Evolutionary conservation across 228 moss, liverwort and hornwort species (phyloP), one percentile per base, ranked within the genome.

Genomic region (Sphagnum fallax): DNA sequence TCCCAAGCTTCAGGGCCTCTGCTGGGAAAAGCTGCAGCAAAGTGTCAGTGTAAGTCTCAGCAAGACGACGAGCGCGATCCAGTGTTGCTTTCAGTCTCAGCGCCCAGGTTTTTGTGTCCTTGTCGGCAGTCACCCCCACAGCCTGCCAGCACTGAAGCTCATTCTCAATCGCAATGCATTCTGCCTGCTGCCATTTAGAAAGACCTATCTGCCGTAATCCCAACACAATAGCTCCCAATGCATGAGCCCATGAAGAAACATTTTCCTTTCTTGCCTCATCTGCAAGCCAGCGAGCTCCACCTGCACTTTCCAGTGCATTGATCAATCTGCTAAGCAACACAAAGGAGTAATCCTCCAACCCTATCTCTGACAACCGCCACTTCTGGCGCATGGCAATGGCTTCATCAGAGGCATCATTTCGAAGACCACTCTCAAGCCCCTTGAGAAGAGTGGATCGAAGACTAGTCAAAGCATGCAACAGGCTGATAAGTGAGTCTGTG

Each of bases 351-450:
- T 94, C 98, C 73, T 98, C 98, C 68, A 98, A 81, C 59, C 92
- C 98, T 60, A 98, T 85, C 75, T 98, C 94, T 51, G 89, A 98
- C 6, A 98, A 78, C 52, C 98, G 94, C 94, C 93, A 98, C 86
- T 94, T 98, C 66, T 98, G 94, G 16, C 98, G 88, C 94, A 92
- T 92, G 67, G 98, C 98, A 67, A 98, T 90, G 49, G 90, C 79
- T 49, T 78, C 86, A 65, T 98, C 98, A 15, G 94, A 72, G 50
- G 94, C 92, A 83, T 98, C 98, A 67, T 92, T 92, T 12, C 84
- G 83, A 60, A 92, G 81, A 6, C 88, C 94, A 72, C 92, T 88
- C 77, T 87, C 89, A 61, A 98, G 81, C 64, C 90, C 94, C 79
- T 88, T 70, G 58, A 84, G 60, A 47, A 98, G 87, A 5, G 76